Base-by-base conservation (phyloP, 225 moss, liverwort and hornwort genomes). In the Sphagnum contortum region DNA sequence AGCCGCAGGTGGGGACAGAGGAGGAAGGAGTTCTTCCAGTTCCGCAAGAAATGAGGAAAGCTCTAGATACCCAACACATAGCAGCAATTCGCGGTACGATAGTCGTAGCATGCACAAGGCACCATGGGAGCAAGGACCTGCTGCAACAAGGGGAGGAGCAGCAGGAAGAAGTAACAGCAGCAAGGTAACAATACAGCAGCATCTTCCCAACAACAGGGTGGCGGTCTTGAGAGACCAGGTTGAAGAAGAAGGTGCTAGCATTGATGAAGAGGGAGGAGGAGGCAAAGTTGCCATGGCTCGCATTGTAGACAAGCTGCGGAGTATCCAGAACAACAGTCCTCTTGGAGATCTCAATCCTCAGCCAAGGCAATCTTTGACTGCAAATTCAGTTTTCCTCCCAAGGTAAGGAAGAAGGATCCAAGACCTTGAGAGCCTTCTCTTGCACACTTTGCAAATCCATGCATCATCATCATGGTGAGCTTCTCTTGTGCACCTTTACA, bases 291-390 rank as follows among this genome's bases (percentile, higher is more conserved):
- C 98, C 4, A 93, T 98, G 89, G 80, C 93, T 68, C 87, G 93
- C 68, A 91, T 98, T 67, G 98, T 84, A 49, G 90, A 93, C 66
- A 93, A 89, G 80, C 79, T 98, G 66, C 88, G 93, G 70, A 89
- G 72, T 13, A 93, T 98, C 14, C 87, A 77, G 54, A 80, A 76
- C 12, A 83, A 74, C 44, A 62, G 60, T 5, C 67, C 80, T 44
- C 60, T 75, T 13, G 65, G 68, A 8, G 60, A 66, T 64, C 45
- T 68, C 49, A 74, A 71, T 65, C 68, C 59, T 5, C 57, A 60
- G 48, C 60, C 69, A 44, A 79, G 55, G 46, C 76, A 65, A 13
- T 63, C 70, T 70, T 79, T 79, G 7, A 85, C 78, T 12, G 70
- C 77, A 52, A 79, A 77, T 70, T 86, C 89, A 44, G 55, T 67